Evolutionary conservation across 305 asterid genomes (phyloP), one percentile per base, ranked within the genome.

Genomic region (Caryopteris hybrid): DNA sequence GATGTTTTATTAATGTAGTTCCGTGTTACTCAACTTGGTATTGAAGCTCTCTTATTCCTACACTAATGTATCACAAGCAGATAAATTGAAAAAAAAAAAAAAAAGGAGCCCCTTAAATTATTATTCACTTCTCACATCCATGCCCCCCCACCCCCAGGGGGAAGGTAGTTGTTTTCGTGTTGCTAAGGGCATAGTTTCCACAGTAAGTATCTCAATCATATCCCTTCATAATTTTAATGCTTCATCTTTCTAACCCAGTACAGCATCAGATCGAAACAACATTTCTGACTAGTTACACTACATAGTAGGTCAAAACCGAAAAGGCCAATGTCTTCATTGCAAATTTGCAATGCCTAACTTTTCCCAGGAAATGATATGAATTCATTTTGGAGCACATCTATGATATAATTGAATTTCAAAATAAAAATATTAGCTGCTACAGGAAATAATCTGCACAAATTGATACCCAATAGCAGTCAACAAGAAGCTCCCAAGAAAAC

Each of bases 381-480:
- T 46, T 57, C 58, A 8, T 27, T 29, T 48, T 22, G 31, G 61
- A 47, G 43, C 16, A 18, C 60, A 41, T 56, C 18, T 14, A 62
- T 25, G 33, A 20, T 7, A 42, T 41, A 29, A 27, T 21, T 21
- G 20, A 38, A 34, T 34, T 34, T 38, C 43, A 38, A 38, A 6
- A 38, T 38, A 8, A 38, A 42, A 68, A 53, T 18, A 17, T 57
- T n/a, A 45, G 66, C n/a, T 25, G 27, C 64, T 11, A 41, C 18
- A n/a, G 31, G 25, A 68, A 39, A 39, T 51, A 27, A 63, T 8
- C 52, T 52, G 22, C 38, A 75, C 20, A n/a, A 64, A 33, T 64
- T 61, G 31, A 41, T 36, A 17, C 31, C 17, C 33, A 8, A 27
- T 25, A 36, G 54, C 29, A 13, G 39, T 12, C 68, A 54, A 7